Percentiles rank a stretch among this genome's conserved stretches.
Evolutionary conservation across 129 eudicot species (phyloP).

Genomic region (carrot (Daucus carota)): DNA sequence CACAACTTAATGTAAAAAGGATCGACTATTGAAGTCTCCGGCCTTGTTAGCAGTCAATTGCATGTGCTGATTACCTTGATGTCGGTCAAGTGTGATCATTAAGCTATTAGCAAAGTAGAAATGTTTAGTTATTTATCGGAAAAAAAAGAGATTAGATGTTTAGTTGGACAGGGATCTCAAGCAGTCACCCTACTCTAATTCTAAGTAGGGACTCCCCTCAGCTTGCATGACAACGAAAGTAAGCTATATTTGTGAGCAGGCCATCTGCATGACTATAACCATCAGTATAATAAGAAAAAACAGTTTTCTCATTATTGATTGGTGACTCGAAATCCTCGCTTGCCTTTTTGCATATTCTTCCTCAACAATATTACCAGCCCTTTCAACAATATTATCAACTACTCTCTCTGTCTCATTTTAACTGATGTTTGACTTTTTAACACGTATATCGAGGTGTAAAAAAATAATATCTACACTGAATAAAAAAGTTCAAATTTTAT

Average conservation of each 20-base stretch:
- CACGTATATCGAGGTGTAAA: too few relatives aligned
- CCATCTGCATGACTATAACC: background rate
- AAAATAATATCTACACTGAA: too few relatives aligned
- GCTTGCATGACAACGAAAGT: background rate
- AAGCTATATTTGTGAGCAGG: background rate
- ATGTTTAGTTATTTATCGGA: too few relatives aligned
- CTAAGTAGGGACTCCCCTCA: background rate
- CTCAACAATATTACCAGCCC: background rate
- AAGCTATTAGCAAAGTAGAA: background rate
- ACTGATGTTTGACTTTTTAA: too few relatives aligned
- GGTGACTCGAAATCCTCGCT: background rate
- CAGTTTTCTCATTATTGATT: background rate
- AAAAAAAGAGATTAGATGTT: too few relatives aligned
- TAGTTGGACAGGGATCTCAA: background rate
- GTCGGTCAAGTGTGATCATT: background rate
- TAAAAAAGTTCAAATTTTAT: too few relatives aligned
- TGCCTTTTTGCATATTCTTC: background rate
- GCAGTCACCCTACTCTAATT: background rate
- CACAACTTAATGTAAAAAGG: too few relatives aligned
- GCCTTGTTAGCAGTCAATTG: background rate
- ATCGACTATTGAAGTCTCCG: background rate
- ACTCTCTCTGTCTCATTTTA: too few relatives aligned
- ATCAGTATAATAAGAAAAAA: background rate
- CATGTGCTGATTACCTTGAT: background rate
- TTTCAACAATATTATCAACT: too few relatives aligned